Percentiles rank a stretch among this genome's conserved stretches.
Evolutionary conservation across 1,284 basidiomycete genomes (phyloP).

Genomic region (Pseudozyma tsukubaensis): DNA sequence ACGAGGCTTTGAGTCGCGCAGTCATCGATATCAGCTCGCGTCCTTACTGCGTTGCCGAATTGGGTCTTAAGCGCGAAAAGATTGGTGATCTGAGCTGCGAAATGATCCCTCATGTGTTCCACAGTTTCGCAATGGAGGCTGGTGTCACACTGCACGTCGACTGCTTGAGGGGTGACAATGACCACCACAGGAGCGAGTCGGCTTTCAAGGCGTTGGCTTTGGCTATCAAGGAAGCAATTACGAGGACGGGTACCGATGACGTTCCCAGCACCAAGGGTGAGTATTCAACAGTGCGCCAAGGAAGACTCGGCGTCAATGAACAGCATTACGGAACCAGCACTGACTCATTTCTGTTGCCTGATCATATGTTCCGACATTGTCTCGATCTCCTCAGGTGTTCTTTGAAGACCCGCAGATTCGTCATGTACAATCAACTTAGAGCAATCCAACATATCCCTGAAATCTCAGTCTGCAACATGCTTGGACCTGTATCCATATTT

Average conservation of each 20-base stretch:
- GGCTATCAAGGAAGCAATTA: constrained; percentile 92
- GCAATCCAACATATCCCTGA: too few species aligned
- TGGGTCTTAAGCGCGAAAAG: constrained; percentile 85
- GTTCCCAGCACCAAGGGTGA: constrained; percentile 96
- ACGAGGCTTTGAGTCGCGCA: constrained; percentile 87
- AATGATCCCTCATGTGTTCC: constrained; percentile 96
- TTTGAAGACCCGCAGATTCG: too few species aligned
- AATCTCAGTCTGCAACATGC: too few species aligned
- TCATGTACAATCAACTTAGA: too few species aligned
- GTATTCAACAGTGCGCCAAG: constrained; percentile 4
- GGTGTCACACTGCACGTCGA: constrained; percentile 94
- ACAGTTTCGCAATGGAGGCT: constrained; percentile 90
- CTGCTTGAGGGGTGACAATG: constrained; percentile 92
- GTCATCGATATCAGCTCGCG: constrained; percentile 98
- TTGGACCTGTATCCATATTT: too few species aligned
- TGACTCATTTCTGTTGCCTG: neutral
- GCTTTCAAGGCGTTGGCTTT: constrained; percentile 97
- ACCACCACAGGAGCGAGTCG: constrained; percentile 97
- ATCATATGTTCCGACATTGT: too few species aligned
- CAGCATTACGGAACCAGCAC: neutral
- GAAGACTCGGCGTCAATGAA: neutral
- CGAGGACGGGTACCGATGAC: constrained; percentile 87
- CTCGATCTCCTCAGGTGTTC: too few species aligned
- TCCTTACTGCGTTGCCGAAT: constrained; percentile 91
- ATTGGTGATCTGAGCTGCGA: constrained; percentile 87